Conservation (phyloP, 2,329 filamentous ascomycete genomes). For the Alternaria sp. region DNA sequence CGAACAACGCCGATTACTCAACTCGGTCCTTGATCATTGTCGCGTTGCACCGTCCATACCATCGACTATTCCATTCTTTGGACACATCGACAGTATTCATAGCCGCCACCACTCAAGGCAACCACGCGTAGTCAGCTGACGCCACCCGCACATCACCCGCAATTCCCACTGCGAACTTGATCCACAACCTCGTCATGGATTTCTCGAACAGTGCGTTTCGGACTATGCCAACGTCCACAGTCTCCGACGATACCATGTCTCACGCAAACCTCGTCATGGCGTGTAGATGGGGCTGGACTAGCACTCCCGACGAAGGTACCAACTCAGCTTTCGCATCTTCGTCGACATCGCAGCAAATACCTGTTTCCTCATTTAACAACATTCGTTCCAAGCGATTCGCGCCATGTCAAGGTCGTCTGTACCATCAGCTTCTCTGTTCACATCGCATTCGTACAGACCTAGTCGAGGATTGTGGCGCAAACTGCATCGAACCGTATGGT, state of each 20-base stretch:
- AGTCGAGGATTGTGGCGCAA: conserved; percentile 47
- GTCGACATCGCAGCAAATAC: conserved; percentile 15
- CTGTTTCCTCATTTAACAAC: conserved; percentile 27
- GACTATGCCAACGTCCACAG: conserved; percentile 21
- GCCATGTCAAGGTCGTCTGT: conserved; percentile 47
- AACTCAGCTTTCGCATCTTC: conserved; percentile 15
- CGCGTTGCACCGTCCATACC: conserved; percentile 3
- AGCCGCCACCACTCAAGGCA: conserved; percentile 28
- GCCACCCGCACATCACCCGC: conserved; percentile 21
- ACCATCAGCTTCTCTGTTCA: conserved; percentile 48
- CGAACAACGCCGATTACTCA: conserved; percentile 25
- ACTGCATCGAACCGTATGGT: conserved; percentile 45
- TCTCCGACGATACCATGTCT: conserved; percentile 46
- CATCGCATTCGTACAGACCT: conserved; percentile 49
- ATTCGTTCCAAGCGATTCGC: conserved; percentile 42
- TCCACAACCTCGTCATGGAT: conserved; percentile 33
- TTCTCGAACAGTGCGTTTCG: conserved; percentile 44
- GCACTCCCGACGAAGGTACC: conserved; percentile 31
- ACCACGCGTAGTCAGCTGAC: conserved; percentile 37
- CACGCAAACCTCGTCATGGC: conserved; percentile 46
- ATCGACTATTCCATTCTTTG: conserved; percentile 8
- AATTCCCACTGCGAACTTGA: conserved; percentile 1
- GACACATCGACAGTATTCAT: background rate
- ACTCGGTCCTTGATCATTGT: conserved; percentile 17
- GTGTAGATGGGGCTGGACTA: conserved; percentile 48